Evolutionary conservation across 208 protist genomes (phyloP).

Genomic region (Leishmania mexicana): DNA sequence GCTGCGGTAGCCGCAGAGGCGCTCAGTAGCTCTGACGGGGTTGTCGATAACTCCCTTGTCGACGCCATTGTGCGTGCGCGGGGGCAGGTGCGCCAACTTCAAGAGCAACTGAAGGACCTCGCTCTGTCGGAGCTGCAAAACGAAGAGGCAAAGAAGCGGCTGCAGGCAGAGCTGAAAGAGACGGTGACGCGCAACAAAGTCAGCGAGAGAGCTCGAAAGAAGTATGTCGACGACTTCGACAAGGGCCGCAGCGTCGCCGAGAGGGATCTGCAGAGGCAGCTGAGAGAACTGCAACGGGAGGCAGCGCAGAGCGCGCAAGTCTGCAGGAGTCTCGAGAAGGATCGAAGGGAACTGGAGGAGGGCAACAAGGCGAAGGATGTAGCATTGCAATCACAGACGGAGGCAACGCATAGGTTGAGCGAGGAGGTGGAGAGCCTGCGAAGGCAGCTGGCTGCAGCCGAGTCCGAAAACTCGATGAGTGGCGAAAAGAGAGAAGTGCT

Average conservation of each 20-base stretch:
- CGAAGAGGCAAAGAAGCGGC: not conserved
- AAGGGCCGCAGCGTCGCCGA: slow-evolving; percentile 8
- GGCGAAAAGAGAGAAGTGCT: not conserved
- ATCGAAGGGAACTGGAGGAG: slow-evolving; percentile 9
- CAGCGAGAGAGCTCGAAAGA: slow-evolving; percentile 10
- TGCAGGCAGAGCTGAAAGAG: slow-evolving; percentile 6
- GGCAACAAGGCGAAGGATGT: not conserved
- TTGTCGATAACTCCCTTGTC: slow-evolving; percentile 3
- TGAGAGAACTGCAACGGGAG: slow-evolving; percentile 9
- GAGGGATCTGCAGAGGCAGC: slow-evolving; percentile 14
- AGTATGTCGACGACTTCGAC: slow-evolving; percentile 10
- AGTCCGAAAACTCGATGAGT: not conserved
- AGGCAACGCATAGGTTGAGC: not conserved
- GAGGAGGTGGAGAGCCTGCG: slow-evolving; percentile 1
- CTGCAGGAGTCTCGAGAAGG: slow-evolving; percentile 14
- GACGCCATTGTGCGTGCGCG: slow-evolving; percentile 21
- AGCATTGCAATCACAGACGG: slow-evolving; percentile 2
- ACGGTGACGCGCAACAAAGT: not conserved
- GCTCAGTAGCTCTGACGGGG: not conserved
- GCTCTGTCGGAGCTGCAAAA: not conserved
- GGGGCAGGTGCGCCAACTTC: slow-evolving; percentile 12
- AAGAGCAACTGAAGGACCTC: slow-evolving; percentile 9
- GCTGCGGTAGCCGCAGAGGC: not conserved
- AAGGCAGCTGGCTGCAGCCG: not conserved
- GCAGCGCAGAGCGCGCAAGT: slow-evolving; percentile 13